These are phyloP conservation scores for Volvariella volvacea DNA, from an alignment of 1,284 basidiomycete genomes.

Conservation along the genomic window DNA sequence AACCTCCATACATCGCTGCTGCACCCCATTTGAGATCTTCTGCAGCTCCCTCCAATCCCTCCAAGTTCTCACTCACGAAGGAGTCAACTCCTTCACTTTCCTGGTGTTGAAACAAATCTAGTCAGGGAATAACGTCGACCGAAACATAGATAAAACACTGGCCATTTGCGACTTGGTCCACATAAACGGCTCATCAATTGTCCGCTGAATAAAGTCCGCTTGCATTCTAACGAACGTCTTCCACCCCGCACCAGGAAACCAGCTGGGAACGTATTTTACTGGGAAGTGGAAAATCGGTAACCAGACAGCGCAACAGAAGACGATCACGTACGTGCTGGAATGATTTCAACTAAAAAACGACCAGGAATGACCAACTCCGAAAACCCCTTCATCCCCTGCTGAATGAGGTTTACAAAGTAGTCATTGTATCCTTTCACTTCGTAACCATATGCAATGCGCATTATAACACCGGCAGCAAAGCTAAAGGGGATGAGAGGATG, in stretches of 20 bases:
- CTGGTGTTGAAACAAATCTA: slow-evolving; percentile 7
- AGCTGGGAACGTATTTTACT: slow-evolving; percentile 7
- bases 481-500: slow-evolving; percentile 13
- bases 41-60: slow-evolving; percentile 12
- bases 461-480: slow-evolving; percentile 16
- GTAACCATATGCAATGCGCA: slow-evolving; percentile 23
- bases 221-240: slow-evolving; percentile 2
- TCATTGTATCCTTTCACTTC: slow-evolving; percentile 20
- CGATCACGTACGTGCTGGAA: slow-evolving; percentile 7
- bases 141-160: neutral
- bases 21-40: neutral
- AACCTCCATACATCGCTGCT: neutral
- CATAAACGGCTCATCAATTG: neutral
- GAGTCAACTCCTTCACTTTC: slow-evolving; percentile 23
- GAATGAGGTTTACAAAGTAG: slow-evolving; percentile 19
- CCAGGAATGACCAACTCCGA: neutral
- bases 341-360: neutral
- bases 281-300: neutral
- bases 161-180: neutral
- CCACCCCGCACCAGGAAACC: slow-evolving; percentile 8
- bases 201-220: neutral
- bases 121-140: neutral
- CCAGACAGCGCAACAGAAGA: slow-evolving; percentile 17
- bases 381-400: slow-evolving; percentile 18
- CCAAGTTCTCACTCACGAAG: slow-evolving; percentile 14